These are phyloP conservation scores for Spirogloea muscicola DNA, from an alignment of 139 green algal species.

Conservation along the genomic window DNA sequence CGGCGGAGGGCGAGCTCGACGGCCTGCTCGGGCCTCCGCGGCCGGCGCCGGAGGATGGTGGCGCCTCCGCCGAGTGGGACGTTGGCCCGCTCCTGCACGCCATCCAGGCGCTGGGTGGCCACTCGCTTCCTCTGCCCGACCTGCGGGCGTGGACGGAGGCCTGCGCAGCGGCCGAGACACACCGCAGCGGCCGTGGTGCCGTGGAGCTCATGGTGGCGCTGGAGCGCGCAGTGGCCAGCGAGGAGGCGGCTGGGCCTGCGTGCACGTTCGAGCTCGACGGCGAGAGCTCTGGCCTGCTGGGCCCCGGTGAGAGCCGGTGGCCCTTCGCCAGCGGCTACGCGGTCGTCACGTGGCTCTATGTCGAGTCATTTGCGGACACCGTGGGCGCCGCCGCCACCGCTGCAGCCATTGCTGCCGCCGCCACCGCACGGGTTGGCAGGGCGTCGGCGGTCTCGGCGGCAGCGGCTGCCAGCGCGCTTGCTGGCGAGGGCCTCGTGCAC, in stretches of 20 bases:
- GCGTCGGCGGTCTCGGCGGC: slow-evolving; percentile 8
- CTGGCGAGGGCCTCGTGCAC: slow-evolving; percentile 34
- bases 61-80: slow-evolving; percentile 24
- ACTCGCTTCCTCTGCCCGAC: slow-evolving; percentile 21
- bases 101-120: slow-evolving; percentile 9
- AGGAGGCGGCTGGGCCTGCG: slow-evolving; percentile 14
- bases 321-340: slow-evolving; percentile 47
- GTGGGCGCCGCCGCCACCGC: slow-evolving; percentile 4
- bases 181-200: too few species aligned
- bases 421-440: slow-evolving; percentile 17
- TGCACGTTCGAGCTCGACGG: slow-evolving; percentile 48
- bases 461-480: slow-evolving; percentile 20
- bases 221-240: slow-evolving; percentile 14
- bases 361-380: slow-evolving; percentile 37
- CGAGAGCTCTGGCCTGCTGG: slow-evolving; percentile 48
- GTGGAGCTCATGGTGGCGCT: slow-evolving; percentile 26
- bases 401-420: slow-evolving; percentile 24
- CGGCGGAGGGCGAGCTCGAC: neutral
- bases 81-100: neutral
- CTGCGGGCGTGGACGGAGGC: slow-evolving; percentile 6
- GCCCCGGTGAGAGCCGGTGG: slow-evolving; percentile 44
- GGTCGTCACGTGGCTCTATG: slow-evolving; percentile 49
- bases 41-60: neutral
- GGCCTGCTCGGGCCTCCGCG: neutral
- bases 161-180: too few species aligned